Base-by-base conservation (phyloP, 352 stramenopile species). In the Globisporangium abappressorium region DNA sequence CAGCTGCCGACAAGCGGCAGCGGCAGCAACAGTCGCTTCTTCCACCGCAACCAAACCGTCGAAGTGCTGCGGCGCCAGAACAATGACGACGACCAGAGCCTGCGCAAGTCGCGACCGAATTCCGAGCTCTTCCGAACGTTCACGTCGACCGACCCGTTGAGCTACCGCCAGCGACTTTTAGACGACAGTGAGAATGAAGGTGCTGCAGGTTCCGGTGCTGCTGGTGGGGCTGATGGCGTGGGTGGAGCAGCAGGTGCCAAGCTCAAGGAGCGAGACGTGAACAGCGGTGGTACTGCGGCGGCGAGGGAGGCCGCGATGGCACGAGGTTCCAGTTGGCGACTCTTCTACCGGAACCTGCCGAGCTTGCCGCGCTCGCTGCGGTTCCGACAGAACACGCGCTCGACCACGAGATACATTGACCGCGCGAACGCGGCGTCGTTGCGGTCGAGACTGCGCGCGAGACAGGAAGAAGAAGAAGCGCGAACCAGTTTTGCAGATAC, bases 321-420 rank as follows among this genome's bases (percentile, higher is more conserved):
- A 12, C 22, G 80, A 26, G 73, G 64, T 6, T 71, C 73, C 1
- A 90, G 74, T 56, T 89, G 82, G 80, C 72, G 82, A 2, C 73
- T 86, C 3, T 93, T 90, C 57, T 89, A 90, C 51, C 79, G 85
- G 18, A 90, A 86, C 43, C 62, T 92, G 55, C 86, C 86, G n/a
- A 86, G 73, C 28, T 64, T 92, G 51, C 86, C 86, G 24, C 84
- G 86, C 2, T 65, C 81, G 38, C 69, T 94, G 66, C 76, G 86
- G 1, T 94, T 92, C 70, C 84, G 84, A 18, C 84, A 89, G 68
- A 91, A 92, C 57, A 91, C 84, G 30, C 81, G 86, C 24, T 90
- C 84, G 2, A 91, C 81, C 0, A 94, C 86, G 26, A 59, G 86
- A 26, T 92, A 94, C 65, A 92, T 94, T 33, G 83, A 90, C 38